Evolutionary conservation across 2,329 filamentous ascomycete species (phyloP).

Genomic region (Periconia sp.): DNA sequence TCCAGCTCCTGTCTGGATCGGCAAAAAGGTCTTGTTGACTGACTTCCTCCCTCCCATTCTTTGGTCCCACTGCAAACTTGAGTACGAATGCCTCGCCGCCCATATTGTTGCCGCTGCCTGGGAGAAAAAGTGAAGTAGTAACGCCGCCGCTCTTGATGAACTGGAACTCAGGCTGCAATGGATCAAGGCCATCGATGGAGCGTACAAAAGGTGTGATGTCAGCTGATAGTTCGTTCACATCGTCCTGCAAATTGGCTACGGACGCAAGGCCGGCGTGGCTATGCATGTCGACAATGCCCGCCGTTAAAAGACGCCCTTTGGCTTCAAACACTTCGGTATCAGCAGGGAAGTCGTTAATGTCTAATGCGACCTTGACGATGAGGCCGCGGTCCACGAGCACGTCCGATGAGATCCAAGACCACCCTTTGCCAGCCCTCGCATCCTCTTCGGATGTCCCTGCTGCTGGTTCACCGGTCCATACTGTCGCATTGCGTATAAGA

Average conservation of each 20-base stretch:
- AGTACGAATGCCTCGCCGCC: slow-evolving; percentile 70
- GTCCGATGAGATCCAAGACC: slow-evolving; percentile 62
- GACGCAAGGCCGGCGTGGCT: slow-evolving; percentile 58
- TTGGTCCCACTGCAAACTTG: slow-evolving; percentile 65
- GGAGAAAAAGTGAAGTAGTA: slow-evolving; percentile 67
- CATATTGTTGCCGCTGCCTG: slow-evolving; percentile 73
- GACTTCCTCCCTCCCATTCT: slow-evolving; percentile 63
- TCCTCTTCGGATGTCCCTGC: slow-evolving; percentile 56
- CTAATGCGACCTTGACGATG: slow-evolving; percentile 56
- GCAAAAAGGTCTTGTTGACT: slow-evolving; percentile 66
- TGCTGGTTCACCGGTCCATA: slow-evolving; percentile 66
- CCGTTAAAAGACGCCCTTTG: slow-evolving; percentile 62
- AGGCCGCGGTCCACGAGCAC: slow-evolving; percentile 64
- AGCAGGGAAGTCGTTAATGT: slow-evolving; percentile 52
- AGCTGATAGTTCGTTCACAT: slow-evolving; percentile 64
- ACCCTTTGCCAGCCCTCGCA: slow-evolving; percentile 61
- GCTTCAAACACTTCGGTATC: slow-evolving; percentile 60
- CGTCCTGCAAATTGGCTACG: slow-evolving; percentile 59
- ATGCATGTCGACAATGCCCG: slow-evolving; percentile 73
- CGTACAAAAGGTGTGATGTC: slow-evolving; percentile 70
- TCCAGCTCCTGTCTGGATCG: slow-evolving; percentile 65
- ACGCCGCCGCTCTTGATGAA: slow-evolving; percentile 75
- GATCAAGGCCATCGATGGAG: slow-evolving; percentile 66
- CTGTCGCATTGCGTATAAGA: slow-evolving; percentile 66
- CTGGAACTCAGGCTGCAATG: slow-evolving; percentile 65